These are phyloP conservation scores for Sicyos baderoa DNA, from an alignment of 306 rosid species.

Conservation along the genomic window DNA sequence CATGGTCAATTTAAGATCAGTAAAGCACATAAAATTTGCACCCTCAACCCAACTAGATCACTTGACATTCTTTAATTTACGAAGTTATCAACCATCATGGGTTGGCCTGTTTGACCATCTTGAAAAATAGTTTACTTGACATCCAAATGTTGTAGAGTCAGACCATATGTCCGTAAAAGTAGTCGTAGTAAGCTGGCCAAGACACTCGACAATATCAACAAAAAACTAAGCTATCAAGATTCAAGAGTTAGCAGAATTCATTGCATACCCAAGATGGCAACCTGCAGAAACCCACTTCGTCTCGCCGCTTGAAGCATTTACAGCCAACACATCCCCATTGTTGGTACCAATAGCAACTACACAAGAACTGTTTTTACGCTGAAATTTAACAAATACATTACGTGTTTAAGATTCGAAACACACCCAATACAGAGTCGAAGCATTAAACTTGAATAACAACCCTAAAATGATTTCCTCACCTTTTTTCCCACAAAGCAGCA, in stretches of 20 bases:
- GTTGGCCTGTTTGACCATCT: no score
- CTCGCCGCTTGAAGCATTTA: conserved; percentile 37
- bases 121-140: no score
- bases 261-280: conserved; percentile 33
- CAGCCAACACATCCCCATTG: conserved; percentile 32
- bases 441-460: not conserved
- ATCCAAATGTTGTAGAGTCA: no score
- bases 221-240: not conserved
- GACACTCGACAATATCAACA: no score
- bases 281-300: conserved; percentile 34
- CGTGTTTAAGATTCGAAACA: not conserved
- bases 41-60: not conserved
- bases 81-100: not conserved
- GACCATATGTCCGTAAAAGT: no score
- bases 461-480: conserved; percentile 26
- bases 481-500: conserved; percentile 37
- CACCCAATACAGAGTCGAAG: not conserved
- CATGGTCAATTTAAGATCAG: not conserved
- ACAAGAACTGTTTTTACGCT: conserved; percentile 37
- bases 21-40: not conserved
- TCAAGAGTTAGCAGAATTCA: conserved; percentile 6
- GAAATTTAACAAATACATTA: conserved; percentile 10
- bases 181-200: no score
- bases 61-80: not conserved
- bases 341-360: conserved; percentile 35